Evolutionary conservation across 768 basidiomycete genomes (phyloP), one percentile per base, ranked within the genome.

Genomic region (Agrocybe chaxingu): DNA sequence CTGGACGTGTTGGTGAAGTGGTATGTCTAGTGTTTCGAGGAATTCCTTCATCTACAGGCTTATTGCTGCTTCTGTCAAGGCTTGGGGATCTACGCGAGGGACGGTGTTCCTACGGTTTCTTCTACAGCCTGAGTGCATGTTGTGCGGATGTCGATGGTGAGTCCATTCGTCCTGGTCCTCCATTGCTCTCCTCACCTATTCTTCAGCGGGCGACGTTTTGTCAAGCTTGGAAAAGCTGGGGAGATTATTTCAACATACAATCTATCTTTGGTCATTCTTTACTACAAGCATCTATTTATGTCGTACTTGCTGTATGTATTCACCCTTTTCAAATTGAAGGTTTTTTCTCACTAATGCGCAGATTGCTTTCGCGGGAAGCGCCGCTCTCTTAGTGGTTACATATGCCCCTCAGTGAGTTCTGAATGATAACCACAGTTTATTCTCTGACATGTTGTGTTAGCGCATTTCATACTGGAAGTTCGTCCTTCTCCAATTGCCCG

Each of bases 401-500:
- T 88, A 87, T 55, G 85, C 87, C 3, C 86, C 85, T 49, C 85
- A 85, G 85, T 87, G 61, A 70, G 83, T 63, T 29, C 29, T 48
- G 38, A 6, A 18, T 13, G 34, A 8, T 39, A 42, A 31, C 13
- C 12, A n/a, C 4, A 29, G 16, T 42, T 8, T 39, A 6, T 11
- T 51, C 30, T 40, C 48, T 53, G 38, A 54, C 52, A 51, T 49
- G 51, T 18, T 42, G 11, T 19, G 33, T 9, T 48, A 87, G 85
- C 55, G 87, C 86, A 10, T 89, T 87, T 58, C 87, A 89, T 59
- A 89, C 87, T 24, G 87, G 87, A 75, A 89, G 86, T 89, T 57
- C 68, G 85, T 72, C 13, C 12, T 12, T 47, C 37, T 47, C 32
- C 45, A 47, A 12, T 16, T n/a, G 7, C 7, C n/a, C 8, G 34